Conservation (phyloP, 768 basidiomycete genomes). For the Russula sp. region DNA sequence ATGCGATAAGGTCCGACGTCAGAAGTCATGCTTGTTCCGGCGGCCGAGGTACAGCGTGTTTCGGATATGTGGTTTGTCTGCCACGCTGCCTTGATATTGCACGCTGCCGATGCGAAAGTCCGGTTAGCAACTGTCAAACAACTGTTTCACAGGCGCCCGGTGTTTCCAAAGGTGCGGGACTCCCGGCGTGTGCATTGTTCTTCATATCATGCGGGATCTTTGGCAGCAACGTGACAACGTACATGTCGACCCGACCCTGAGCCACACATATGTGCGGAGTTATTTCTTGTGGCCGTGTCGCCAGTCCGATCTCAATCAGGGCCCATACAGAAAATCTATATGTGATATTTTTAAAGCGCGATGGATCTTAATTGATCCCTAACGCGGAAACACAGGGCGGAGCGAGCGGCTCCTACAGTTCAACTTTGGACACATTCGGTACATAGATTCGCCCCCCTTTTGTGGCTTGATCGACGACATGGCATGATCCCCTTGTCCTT, state of each 20-base stretch:
- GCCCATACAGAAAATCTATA: background rate
- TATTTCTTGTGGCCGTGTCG: background rate
- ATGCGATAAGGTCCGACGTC: constrained; percentile 13
- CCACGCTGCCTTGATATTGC: background rate
- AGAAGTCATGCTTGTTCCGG: background rate
- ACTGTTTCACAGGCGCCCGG: constrained; percentile 12
- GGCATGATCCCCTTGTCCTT: background rate
- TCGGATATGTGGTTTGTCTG: background rate
- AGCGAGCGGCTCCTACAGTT: background rate
- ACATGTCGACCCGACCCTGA: background rate
- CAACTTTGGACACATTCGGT: background rate
- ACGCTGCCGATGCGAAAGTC: background rate
- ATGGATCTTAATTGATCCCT: constrained; percentile 5
- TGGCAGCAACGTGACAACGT: background rate
- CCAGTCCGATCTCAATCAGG: background rate
- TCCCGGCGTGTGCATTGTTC: background rate
- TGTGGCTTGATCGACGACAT: constrained; percentile 1
- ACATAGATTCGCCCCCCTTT: background rate
- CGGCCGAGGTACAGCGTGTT: background rate
- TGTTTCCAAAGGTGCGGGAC: background rate
- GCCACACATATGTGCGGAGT: background rate
- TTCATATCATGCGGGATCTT: background rate
- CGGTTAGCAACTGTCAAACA: constrained; percentile 11
- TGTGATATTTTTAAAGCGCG: background rate
- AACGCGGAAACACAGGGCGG: constrained; percentile 12